A percentile compares a stretch with the other conserved stretches of the same genome.
phyloP scores from a whole-genome alignment of 495 filamentous ascomycete genomes.

The Daldinia childiae region DNA sequence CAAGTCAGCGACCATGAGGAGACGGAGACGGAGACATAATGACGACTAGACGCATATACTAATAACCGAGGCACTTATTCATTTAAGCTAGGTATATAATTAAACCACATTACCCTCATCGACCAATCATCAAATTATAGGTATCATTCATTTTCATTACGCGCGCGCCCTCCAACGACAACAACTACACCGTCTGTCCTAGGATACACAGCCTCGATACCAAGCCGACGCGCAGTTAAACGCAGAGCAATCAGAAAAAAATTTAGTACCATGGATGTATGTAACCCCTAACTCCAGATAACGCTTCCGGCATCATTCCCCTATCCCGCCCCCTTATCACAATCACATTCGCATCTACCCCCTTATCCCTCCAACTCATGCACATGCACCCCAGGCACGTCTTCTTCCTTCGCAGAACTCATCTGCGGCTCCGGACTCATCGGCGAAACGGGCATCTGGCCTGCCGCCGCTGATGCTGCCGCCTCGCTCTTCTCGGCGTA shows the following conservation, averaged over 20 bases:
- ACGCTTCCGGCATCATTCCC: background rate
- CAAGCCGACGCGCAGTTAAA: background rate
- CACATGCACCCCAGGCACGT: background rate
- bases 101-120: background rate
- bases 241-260: no score
- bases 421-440: background rate
- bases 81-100: background rate
- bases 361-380: constrained; percentile 12
- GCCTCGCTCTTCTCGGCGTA: constrained; percentile 23
- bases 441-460: constrained; percentile 2
- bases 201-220: background rate
- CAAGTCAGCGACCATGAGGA: background rate
- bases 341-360: background rate
- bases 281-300: background rate
- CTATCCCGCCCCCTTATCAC: no score
- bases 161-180: background rate
- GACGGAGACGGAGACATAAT: background rate
- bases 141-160: background rate
- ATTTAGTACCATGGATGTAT: no score
- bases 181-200: background rate
- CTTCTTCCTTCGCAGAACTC: background rate
- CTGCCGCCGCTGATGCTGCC: background rate
- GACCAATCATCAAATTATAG: background rate
- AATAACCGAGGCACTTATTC: background rate
- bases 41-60: background rate